Base-by-base conservation (phyloP, 2,329 filamentous ascomycete genomes). In the Claviceps paspali region DNA sequence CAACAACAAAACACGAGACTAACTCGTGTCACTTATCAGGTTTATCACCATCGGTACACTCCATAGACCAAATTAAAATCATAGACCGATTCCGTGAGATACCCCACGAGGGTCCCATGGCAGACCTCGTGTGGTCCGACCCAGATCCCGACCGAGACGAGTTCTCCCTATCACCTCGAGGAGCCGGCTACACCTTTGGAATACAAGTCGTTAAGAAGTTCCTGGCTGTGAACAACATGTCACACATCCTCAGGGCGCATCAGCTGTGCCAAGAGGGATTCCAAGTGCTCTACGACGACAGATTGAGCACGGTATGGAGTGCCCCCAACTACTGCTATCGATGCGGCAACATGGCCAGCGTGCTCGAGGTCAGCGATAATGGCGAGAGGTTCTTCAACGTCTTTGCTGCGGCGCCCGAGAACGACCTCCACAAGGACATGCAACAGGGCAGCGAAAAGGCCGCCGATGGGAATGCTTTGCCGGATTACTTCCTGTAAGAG, bases 11-110 rank as follows among this genome's bases (percentile, higher is more conserved):
- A 21, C 6, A 31, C 21, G 21, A 22, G 21, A 22, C 21, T 22
- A 22, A 22, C 21, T 22, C 21, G 5, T 22, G 5, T 22, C 8
- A 5, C 21, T 8, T 22, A 8, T 7, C 44, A 82, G 79, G 83
- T 17, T 70, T 91, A 15, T 87, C 82, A 1, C 83, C 83, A 1
- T 87, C 82, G 22, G 96, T 98, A 55, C 91, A 98, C 61, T 93
- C 84, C 31, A 95, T 98, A 55, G 91, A 98, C 58, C 91, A 98
- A 62, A 96, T 98, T 63, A 96, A 98, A 61, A 93, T 98, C 58
- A 96, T 98, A 56, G 91, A 98, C 62, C 84, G 91, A 32, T 98
- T 96, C 67, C 79, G 91, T 48, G 91, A 98, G 56, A 98, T 98
- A 42, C 91, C 91, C 5, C 91, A 98, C 62, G 91, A 98, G 61